phyloP scores from a whole-genome alignment of 192 early-diverging fungal genomes.

The Mortierella hygrophila region DNA sequence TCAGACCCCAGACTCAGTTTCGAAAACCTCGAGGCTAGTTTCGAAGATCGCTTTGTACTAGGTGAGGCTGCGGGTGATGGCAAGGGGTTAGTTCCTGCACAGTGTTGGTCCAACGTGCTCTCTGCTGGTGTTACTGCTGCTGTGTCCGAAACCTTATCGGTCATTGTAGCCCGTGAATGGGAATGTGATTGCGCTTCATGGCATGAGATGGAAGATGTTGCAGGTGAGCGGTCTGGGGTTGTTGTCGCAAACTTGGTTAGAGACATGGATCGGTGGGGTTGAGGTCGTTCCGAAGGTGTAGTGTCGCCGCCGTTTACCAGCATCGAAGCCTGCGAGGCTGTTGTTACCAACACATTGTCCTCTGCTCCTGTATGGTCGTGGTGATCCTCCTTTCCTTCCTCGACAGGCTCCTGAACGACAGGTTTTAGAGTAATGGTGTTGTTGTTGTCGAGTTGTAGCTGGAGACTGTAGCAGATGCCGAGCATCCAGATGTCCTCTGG shows the following conservation, averaged over 20 bases:
- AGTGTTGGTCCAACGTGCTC: background rate
- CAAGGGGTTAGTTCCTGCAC: background rate
- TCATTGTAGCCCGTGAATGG: background rate
- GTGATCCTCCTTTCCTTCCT: no score
- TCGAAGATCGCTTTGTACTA: background rate
- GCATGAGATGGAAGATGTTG: conserved; percentile 13
- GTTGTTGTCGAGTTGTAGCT: conserved; percentile 8
- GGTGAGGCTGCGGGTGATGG: background rate
- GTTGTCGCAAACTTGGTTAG: conserved; percentile 7
- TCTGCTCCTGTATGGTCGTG: no score
- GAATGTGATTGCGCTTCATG: conserved; percentile 27
- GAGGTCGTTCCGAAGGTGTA: background rate
- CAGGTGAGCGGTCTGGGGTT: conserved; percentile 10
- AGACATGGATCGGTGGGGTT: conserved; percentile 8
- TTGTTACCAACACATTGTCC: background rate
- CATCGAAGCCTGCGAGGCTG: background rate
- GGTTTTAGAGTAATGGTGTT: background rate
- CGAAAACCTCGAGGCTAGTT: background rate
- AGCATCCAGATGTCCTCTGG: conserved; percentile 58
- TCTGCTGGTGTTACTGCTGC: background rate
- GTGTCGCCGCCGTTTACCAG: background rate
- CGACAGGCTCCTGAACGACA: background rate
- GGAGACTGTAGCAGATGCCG: conserved; percentile 49
- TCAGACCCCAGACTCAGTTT: conserved; percentile 3
- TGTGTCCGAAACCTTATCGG: background rate